Base-by-base conservation (phyloP, 768 basidiomycete genomes). In the Leucosporidium creatinivorum region DNA sequence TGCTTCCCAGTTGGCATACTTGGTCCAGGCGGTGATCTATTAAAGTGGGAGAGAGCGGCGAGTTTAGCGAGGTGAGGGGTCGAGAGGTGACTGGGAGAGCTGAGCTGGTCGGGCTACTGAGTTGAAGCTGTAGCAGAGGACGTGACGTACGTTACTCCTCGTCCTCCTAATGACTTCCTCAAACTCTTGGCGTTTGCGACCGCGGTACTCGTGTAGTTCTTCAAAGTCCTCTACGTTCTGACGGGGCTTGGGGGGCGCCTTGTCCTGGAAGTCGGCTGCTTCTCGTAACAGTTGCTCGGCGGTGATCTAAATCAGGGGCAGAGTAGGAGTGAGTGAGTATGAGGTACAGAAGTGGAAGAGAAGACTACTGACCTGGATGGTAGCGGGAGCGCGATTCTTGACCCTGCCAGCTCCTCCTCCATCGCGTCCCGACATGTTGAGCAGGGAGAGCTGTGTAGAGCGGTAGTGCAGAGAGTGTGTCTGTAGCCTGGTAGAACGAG, bases 161-260 rank as follows among this genome's bases (percentile, higher is more conserved):
- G 79, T 79, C 55, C 79, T 63, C 60, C 83, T 74, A 63, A 83
- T 81, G 17, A 89, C 85, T 72, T 90, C 91, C 78, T 93, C 91
- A 72, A 88, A 93, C 77, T 92, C 91, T 58, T 85, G 86, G 81
- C 91, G 85, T 78, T 91, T 92, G 55, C 91, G 84, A 6, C 88
- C 88, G 62, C 89, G 82, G 61, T 90, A 89, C 75, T 92, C 90
- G 30, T 86, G 85, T 18, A 84, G 79, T 71, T 84, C 85, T 77
- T 99, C 96, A 74, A 92, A 89, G 79, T 99, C 96, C 80, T 94
- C 92, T 39, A 99, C 88, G 50, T 93, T 85, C 77, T 99, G 96
- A 74, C 87, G 90, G 17, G 96, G 96, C 1, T 93, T 93, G 59
- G 87, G 86, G 77, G 92, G 89, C 18, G 88, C 84, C 36, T 89